Evolutionary conservation across 2,329 filamentous ascomycete species (phyloP).

Genomic region (Penicillium palitans): DNA sequence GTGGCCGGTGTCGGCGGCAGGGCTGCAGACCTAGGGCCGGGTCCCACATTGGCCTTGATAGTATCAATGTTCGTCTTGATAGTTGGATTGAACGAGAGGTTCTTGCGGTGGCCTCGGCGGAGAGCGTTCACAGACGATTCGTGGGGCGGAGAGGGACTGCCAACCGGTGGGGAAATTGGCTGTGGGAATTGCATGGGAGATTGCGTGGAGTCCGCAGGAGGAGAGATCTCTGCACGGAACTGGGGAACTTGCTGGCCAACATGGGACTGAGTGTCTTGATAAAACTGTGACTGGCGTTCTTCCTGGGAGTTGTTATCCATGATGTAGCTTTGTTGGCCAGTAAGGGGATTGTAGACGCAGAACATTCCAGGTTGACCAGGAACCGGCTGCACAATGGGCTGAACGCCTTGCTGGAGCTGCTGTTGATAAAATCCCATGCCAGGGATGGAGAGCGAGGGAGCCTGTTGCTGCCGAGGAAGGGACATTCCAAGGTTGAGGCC

Average conservation of each 20-base stretch:
- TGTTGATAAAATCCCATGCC: conserved; percentile 63
- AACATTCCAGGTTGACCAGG: conserved; percentile 73
- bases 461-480: conserved; percentile 50
- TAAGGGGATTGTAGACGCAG: conserved; percentile 80
- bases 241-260: conserved; percentile 58
- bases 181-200: conserved; percentile 61
- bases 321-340: conserved; percentile 79
- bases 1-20: conserved; percentile 79
- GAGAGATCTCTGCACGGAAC: conserved; percentile 79
- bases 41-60: conserved; percentile 52
- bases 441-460: conserved; percentile 53
- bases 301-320: conserved; percentile 65
- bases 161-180: conserved; percentile 63
- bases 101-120: conserved; percentile 92
- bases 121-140: conserved; percentile 86
- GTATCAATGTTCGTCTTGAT: conserved; percentile 49
- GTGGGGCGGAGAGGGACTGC: conserved; percentile 67
- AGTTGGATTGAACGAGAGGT: conserved; percentile 66
- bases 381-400: conserved; percentile 64
- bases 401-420: conserved; percentile 66
- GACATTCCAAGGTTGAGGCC: conserved; percentile 64
- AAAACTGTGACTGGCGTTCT: conserved; percentile 37
- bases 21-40: conserved; percentile 73
- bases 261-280: conserved; percentile 43
- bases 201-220: conserved; percentile 65